Base-by-base conservation (phyloP, 805 yeast species). In the Wickerhamiella nectarea region DNA sequence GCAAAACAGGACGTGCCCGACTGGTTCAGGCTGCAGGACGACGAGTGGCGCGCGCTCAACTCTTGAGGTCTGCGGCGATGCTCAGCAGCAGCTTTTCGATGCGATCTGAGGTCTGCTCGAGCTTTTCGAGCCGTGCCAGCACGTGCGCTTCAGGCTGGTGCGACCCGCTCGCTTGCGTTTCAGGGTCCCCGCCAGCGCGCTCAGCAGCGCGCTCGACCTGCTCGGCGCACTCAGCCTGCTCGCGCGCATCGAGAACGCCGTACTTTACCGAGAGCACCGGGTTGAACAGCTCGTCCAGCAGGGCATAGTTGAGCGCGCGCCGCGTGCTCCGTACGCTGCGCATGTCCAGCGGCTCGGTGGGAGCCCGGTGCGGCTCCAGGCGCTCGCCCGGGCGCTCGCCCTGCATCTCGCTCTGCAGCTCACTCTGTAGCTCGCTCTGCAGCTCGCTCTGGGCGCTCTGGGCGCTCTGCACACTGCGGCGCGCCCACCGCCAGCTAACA, bases 11-110 rank as follows among this genome's bases (percentile, higher is more conserved):
- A 69, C 34, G 64, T 85, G n/a, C 94, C 94, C 0, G 64, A 57
- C 1, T 85, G 95, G 95, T 82, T 83, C 52, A 65, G 65, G 17
- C 59, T 63, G 24, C 81, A 80, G 46, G 59, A 87, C 46, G 71
- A 75, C 48, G 55, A 65, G 43, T 82, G 48, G 48, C 4, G 10
- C 17, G 40, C 7, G 26, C 7, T 36, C 12, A 40, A 34, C 36
- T 11, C 31, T 5, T 28, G 31, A 28, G n/a, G 28, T 4, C 4
- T 4, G 28, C 6, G 28, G 22, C 12, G 29, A 31, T 39, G 7
- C 17, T 19, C 2, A 24, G 8, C 17, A 40, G 24, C 19, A 40
- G 26, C 19, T 12, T 14, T 25, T 40, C 43, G 17, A 40, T 40
- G n/a, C 43, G 20, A 5, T 24, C 25, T 7, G 38, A 7, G 8